phyloP scores from a whole-genome alignment of 495 filamentous ascomycete species.

The Neurospora sp. region DNA sequence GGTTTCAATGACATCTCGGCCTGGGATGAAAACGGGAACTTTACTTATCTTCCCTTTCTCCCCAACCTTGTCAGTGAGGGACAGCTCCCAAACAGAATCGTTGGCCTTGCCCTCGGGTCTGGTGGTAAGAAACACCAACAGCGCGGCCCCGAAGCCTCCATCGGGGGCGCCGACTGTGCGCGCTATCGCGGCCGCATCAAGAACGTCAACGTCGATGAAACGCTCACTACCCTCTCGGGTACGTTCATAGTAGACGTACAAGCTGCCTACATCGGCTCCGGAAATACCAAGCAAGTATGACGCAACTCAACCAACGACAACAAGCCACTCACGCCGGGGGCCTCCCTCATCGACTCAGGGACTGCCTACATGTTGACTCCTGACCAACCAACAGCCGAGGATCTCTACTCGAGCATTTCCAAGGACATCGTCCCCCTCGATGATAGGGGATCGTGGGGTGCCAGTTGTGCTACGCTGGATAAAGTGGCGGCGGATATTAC shows the following conservation, averaged over 20 bases:
- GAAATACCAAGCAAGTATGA: not conserved
- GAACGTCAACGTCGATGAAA: conserved; percentile 10
- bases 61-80: conserved; percentile 5
- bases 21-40: not conserved
- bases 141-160: conserved; percentile 19
- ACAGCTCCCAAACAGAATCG: conserved; percentile 10
- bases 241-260: conserved; percentile 12
- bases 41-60: conserved; percentile 2
- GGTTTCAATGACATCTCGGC: conserved; percentile 3
- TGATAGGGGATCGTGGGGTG: conserved; percentile 14
- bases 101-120: conserved; percentile 14
- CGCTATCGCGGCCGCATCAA: conserved; percentile 14
- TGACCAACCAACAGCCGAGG: conserved; percentile 8
- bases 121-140: conserved; percentile 1
- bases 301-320: conserved; percentile 3
- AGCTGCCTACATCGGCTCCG: conserved; percentile 3
- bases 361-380: conserved; percentile 15
- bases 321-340: not conserved
- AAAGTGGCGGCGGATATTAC: conserved; percentile 5
- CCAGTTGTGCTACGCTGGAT: conserved; percentile 10
- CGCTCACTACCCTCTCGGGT: not conserved
- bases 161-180: conserved; percentile 21
- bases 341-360: conserved; percentile 15
- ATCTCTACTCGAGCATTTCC: conserved; percentile 17
- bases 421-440: conserved; percentile 12